Percentiles rank a stretch among this genome's conserved stretches.
Conservation (phyloP, 2,329 filamentous ascomycete genomes). For the Daldinia eschscholtzii region DNA sequence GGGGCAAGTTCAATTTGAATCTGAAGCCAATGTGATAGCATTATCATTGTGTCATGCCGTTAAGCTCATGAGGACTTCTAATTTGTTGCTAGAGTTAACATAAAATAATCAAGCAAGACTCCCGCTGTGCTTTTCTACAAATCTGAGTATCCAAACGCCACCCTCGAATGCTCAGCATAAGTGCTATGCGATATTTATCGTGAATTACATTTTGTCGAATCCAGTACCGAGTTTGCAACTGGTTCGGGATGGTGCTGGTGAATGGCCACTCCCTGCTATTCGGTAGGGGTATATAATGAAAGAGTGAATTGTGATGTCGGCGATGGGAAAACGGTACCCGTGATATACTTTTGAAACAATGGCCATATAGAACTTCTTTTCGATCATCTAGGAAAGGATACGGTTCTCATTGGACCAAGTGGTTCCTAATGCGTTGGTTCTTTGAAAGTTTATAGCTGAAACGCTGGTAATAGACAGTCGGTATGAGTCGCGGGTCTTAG, state of each 20-base stretch:
- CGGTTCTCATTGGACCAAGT: neutral
- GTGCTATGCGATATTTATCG: conserved; percentile 33
- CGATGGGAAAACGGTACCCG: neutral
- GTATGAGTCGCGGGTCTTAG: neutral
- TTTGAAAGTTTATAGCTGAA: neutral
- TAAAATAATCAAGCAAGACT: conserved; percentile 7
- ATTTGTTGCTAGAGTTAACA: neutral
- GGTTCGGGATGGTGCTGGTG: neutral
- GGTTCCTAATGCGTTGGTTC: neutral
- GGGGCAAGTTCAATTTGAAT: neutral
- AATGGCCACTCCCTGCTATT: neutral
- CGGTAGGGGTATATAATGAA: neutral
- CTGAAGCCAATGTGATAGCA: neutral
- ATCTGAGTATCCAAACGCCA: conserved; percentile 29
- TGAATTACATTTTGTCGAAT: conserved; percentile 14
- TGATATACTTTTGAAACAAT: neutral
- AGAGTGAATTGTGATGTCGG: neutral
- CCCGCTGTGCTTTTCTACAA: conserved; percentile 28
- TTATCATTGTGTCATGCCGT: neutral
- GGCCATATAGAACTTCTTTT: neutral
- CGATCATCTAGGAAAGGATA: neutral
- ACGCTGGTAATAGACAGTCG: neutral
- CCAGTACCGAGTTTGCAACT: neutral
- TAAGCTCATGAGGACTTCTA: neutral
- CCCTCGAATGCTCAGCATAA: conserved; percentile 5